Evolutionary conservation across 208 protist genomes (phyloP).

Genomic region (Acanthamoeba lenticulata): DNA sequence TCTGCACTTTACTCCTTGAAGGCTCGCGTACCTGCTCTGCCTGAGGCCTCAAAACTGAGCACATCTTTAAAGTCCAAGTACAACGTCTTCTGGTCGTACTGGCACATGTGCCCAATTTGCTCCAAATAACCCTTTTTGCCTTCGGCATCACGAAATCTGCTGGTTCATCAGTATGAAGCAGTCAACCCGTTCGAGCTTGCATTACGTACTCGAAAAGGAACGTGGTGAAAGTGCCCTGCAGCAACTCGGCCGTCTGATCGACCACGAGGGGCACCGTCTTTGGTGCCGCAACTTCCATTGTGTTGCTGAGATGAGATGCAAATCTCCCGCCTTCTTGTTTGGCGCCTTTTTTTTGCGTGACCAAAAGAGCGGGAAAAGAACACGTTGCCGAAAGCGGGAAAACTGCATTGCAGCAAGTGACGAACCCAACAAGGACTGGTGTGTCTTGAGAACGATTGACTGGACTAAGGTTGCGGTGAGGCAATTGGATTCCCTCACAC

Average conservation of each 20-base stretch:
- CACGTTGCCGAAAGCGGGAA: too few relatives aligned
- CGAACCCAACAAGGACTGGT: background rate
- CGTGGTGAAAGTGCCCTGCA: slow-evolving; percentile 38
- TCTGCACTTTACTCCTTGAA: too few relatives aligned
- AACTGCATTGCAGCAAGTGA: too few relatives aligned
- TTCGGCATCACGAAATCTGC: background rate
- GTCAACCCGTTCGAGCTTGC: too few relatives aligned
- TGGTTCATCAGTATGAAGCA: background rate
- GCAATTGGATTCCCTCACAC: background rate
- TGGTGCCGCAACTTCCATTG: too few relatives aligned
- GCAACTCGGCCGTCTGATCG: slow-evolving; percentile 27
- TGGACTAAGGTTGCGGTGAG: too few relatives aligned
- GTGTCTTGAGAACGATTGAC: background rate
- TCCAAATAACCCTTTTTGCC: slow-evolving; percentile 13
- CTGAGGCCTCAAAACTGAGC: slow-evolving; percentile 47
- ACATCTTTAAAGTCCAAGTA: slow-evolving; percentile 61
- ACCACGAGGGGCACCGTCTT: slow-evolving; percentile 1
- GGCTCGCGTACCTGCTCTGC: background rate
- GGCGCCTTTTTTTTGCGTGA: background rate
- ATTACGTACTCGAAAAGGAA: background rate
- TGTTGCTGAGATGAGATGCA: too few relatives aligned
- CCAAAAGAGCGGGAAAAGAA: background rate
- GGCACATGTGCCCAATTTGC: slow-evolving; percentile 54
- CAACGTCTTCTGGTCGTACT: slow-evolving; percentile 10
- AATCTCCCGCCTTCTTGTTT: background rate